Conservation (phyloP, 805 yeast species). For the Komagataella pseudopastoris region DNA sequence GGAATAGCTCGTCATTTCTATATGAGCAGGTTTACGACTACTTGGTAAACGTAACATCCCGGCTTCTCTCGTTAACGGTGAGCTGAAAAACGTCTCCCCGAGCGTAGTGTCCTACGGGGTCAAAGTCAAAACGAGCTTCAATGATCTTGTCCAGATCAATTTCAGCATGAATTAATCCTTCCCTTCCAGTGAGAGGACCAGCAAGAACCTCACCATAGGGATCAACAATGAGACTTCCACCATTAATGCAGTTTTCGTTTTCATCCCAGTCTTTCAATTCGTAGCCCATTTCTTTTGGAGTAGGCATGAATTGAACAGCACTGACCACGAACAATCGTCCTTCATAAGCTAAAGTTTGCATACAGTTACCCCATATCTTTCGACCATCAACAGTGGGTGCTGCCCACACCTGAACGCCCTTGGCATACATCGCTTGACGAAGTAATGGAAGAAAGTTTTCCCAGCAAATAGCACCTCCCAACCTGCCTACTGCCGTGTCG, state of each 20-base stretch:
- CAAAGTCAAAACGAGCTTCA: constrained; percentile 27
- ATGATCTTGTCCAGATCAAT: constrained; percentile 22
- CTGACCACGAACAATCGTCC: constrained; percentile 25
- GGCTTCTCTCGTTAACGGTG: constrained; percentile 21
- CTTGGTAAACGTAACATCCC: neutral
- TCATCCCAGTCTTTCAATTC: constrained; percentile 14
- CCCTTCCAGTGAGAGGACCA: constrained; percentile 26
- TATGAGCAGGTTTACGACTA: no score
- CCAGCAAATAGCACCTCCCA: constrained; percentile 37
- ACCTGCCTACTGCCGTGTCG: constrained; percentile 19
- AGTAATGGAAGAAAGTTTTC: constrained; percentile 28
- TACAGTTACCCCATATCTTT: constrained; percentile 27
- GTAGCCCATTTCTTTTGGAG: constrained; percentile 9
- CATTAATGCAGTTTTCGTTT: constrained; percentile 21
- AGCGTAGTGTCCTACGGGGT: constrained; percentile 28
- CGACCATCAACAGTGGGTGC: constrained; percentile 33
- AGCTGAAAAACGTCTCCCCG: constrained; percentile 29
- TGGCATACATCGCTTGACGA: constrained; percentile 26
- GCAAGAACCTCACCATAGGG: constrained; percentile 30
- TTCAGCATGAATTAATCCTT: constrained; percentile 25
- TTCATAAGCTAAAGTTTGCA: constrained; percentile 27
- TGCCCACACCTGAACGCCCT: constrained; percentile 25
- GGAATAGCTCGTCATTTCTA: no score
- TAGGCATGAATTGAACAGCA: constrained; percentile 25
- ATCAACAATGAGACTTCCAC: constrained; percentile 24